Conservation (phyloP, 257 asterid species). For the Fraxinus americana region DNA sequence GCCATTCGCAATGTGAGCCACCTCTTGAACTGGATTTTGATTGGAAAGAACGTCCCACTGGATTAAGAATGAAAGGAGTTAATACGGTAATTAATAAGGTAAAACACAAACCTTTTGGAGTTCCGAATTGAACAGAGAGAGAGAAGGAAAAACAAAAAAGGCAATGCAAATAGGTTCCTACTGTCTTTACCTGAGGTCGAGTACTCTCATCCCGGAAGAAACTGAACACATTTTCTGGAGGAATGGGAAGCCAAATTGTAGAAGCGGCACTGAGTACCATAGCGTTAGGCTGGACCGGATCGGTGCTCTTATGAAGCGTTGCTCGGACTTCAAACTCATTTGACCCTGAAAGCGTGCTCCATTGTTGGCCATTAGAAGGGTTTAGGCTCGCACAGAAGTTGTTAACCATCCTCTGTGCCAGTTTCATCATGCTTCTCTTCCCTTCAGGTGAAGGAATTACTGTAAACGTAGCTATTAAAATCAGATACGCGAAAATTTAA, state of each 20-base stretch:
- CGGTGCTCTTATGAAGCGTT: constrained; percentile 65
- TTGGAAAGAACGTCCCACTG: constrained; percentile 96
- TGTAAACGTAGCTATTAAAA: constrained; percentile 4
- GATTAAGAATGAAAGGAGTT: background rate
- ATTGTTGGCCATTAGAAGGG: constrained; percentile 72
- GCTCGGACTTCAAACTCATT: constrained; percentile 81
- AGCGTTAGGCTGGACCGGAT: constrained; percentile 86
- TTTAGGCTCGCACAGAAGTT: constrained; percentile 80
- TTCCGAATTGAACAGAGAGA: no score
- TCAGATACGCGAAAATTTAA: background rate
- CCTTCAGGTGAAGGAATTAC: constrained; percentile 84
- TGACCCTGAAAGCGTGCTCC: constrained; percentile 69
- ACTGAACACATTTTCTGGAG: constrained; percentile 68
- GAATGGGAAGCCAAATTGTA: constrained; percentile 87
- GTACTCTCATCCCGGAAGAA: constrained; percentile 79
- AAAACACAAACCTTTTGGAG: background rate
- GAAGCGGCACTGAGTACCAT: constrained; percentile 88
- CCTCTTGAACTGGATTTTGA: constrained; percentile 88
- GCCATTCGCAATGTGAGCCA: constrained; percentile 88
- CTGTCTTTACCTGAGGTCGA: constrained; percentile 63
- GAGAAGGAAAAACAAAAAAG: background rate
- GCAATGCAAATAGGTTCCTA: background rate
- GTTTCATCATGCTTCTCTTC: constrained; percentile 87
- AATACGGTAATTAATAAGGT: background rate
- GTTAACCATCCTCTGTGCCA: constrained; percentile 88